phyloP scores from a whole-genome alignment of 352 stramenopile species.

The Phytophthora sansomeana region DNA sequence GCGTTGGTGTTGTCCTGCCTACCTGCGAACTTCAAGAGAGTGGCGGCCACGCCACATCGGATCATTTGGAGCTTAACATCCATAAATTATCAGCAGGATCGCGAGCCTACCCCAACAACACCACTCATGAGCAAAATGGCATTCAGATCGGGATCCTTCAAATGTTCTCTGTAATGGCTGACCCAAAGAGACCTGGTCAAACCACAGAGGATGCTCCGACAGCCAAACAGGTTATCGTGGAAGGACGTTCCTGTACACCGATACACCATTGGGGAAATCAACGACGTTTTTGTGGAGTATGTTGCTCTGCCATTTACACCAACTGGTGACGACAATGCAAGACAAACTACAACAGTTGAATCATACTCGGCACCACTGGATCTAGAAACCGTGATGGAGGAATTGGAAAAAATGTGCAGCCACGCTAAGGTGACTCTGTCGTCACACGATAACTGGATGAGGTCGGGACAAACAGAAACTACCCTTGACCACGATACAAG shows the following conservation, averaged over 20 bases:
- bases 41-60: constrained; percentile 49
- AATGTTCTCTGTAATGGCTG: constrained; percentile 48
- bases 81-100: constrained; percentile 53
- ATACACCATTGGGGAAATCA: constrained; percentile 25
- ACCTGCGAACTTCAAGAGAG: constrained; percentile 49
- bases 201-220: constrained; percentile 1
- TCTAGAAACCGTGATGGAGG: constrained; percentile 56
- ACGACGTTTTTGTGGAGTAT: constrained; percentile 58
- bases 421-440: constrained; percentile 49
- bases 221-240: background rate
- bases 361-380: constrained; percentile 33
- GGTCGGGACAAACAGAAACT: background rate
- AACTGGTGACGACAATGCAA: constrained; percentile 33
- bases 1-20: constrained; percentile 55
- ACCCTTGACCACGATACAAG: background rate
- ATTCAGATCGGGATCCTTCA: constrained; percentile 50
- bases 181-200: constrained; percentile 15
- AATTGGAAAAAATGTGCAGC: constrained; percentile 64
- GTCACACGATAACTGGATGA: constrained; percentile 47
- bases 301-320: constrained; percentile 46
- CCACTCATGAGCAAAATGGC: constrained; percentile 56
- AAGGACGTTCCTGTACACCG: constrained; percentile 1
- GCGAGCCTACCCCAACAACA: constrained; percentile 47
- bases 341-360: background rate
- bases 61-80: constrained; percentile 65